Conservation (phyloP, 306 rosid species). For the Purshia tridentata region DNA sequence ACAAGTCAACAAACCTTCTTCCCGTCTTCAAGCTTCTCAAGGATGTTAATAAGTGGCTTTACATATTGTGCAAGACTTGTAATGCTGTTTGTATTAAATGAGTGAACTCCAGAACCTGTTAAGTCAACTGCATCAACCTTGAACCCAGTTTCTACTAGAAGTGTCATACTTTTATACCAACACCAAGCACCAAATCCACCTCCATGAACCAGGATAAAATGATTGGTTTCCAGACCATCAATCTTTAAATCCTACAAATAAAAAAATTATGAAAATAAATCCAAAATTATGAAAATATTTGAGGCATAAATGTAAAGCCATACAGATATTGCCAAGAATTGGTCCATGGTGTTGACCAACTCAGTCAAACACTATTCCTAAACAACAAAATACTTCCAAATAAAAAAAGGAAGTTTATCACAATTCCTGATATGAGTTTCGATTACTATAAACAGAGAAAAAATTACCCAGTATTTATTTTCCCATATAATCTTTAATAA, state of each 20-base stretch:
- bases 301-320: neutral
- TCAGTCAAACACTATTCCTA: neutral
- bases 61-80: slow-evolving; percentile 64
- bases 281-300: neutral
- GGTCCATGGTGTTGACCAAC: slow-evolving; percentile 8
- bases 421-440: too few species aligned
- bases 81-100: slow-evolving; percentile 59
- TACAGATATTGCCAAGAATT: neutral
- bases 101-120: slow-evolving; percentile 72
- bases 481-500: neutral
- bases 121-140: slow-evolving; percentile 73
- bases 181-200: slow-evolving; percentile 96
- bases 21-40: slow-evolving; percentile 56
- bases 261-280: neutral
- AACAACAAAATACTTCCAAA: too few species aligned
- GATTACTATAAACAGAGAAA: neutral
- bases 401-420: too few species aligned
- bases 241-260: slow-evolving; percentile 44
- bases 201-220: slow-evolving; percentile 73
- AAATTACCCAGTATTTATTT: neutral
- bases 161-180: slow-evolving; percentile 83
- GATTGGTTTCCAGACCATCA: slow-evolving; percentile 65
- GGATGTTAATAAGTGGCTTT: slow-evolving; percentile 62
- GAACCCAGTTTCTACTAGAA: slow-evolving; percentile 70
- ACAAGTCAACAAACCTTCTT: slow-evolving; percentile 49